Evolutionary conservation across 2,329 filamentous ascomycete genomes (phyloP), one percentile per base, ranked within the genome.

Genomic region (Fusarium incarnatum): DNA sequence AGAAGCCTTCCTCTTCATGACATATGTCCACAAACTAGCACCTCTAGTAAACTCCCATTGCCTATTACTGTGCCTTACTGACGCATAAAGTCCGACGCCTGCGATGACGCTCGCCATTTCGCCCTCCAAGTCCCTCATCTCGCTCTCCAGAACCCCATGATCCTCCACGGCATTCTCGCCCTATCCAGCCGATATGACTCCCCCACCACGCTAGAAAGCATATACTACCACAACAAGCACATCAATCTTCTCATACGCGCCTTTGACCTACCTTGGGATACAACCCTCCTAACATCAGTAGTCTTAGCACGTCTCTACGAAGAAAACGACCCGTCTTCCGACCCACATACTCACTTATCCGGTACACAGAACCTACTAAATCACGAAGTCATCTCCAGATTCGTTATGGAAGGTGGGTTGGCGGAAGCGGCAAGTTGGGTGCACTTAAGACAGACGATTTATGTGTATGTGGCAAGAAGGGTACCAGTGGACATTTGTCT

Each of bases 391-490:
- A 30, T 63, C 0, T 37, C 58, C 0, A 7, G 47, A 2, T 63
- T 63, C 20, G 58, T 63, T 0, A 63, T 56, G 34, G 27, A 63
- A 18, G 60, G 60, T 3, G 58, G 47, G 0, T 3, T 63, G 0
- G 60, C 60, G 1, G 60, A 56, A 3, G 60, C 60, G 0, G 60
- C 47, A 4, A 63, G 60, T 1, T 63, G 60, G 60, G 57, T 63
- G 3, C 60, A 63, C 8, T 9, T 63, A 0, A 20, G 60, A 0
- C 60, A 63, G 27, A 20, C 34, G 2, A 63, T 63, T 1, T 63
- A 63, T 8, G 34, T 63, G 0, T 56, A 48, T 3, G 60, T 63
- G 0, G 58, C 44, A 0, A 25, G 41, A 0, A 25, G 18, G 23
- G 10, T 32, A 13, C 32, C 60, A 5, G 16, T 63, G 2, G 47